A percentile compares a stretch with the other conserved stretches of the same genome.
Conservation (phyloP, 306 rosid species). For the Glycine soja region DNA sequence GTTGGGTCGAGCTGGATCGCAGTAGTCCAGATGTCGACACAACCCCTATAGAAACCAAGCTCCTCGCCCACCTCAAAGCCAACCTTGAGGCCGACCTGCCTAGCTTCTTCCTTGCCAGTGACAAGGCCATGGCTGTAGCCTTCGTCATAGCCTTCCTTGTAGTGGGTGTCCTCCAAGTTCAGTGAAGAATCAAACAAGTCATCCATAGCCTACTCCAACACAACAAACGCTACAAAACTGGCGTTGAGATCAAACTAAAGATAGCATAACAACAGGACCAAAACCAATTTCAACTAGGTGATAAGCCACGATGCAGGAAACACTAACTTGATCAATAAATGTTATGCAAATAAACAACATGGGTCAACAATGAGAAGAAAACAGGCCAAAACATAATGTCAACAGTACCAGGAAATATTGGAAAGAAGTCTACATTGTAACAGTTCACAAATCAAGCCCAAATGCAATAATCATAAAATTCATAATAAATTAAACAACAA, state of each 20-base stretch:
- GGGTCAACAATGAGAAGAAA: neutral
- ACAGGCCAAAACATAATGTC: neutral
- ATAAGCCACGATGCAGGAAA: neutral
- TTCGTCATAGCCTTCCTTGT: conserved; percentile 73
- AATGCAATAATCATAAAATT: neutral
- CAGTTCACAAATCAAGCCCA: neutral
- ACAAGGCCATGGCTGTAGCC: conserved; percentile 65
- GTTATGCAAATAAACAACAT: neutral
- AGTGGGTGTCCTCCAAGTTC: conserved; percentile 70
- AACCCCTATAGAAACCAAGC: conserved; percentile 80
- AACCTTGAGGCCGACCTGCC: conserved; percentile 72
- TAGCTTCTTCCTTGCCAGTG: conserved; percentile 66
- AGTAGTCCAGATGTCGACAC: conserved; percentile 64
- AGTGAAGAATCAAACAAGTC: conserved; percentile 68
- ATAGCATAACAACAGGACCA: neutral
- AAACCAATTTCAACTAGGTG: neutral
- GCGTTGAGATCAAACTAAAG: conserved; percentile 7
- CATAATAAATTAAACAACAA: neutral
- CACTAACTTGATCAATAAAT: neutral
- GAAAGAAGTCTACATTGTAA: neutral
- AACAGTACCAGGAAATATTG: neutral
- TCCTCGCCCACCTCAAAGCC: conserved; percentile 87
- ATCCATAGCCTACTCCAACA: conserved; percentile 50
- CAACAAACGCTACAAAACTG: conserved; percentile 29
- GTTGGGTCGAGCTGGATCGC: conserved; percentile 58